These are phyloP conservation scores for Kuraishia ogatae DNA, from an alignment of 805 yeast species.

Conservation along the genomic window DNA sequence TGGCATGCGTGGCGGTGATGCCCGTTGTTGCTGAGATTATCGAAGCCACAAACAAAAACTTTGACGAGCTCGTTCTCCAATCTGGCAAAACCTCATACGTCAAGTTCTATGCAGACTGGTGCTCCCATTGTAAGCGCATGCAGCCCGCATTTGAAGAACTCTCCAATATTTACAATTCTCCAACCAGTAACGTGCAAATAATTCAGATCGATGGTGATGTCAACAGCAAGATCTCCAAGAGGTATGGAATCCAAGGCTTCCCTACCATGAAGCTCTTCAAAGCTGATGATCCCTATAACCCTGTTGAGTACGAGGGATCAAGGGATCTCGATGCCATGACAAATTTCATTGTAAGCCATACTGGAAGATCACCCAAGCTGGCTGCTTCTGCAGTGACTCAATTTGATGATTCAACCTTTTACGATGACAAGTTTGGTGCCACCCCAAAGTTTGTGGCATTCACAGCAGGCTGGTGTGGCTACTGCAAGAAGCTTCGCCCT, in stretches of 20 bases:
- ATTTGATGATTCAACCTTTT: conserved; percentile 26
- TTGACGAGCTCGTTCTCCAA: conserved; percentile 46
- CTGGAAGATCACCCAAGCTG: conserved; percentile 21
- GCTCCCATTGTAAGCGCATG: conserved; percentile 55
- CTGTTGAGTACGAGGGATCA: conserved; percentile 47
- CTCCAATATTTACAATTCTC: conserved; percentile 25
- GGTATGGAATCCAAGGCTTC: conserved; percentile 48
- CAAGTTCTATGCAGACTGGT: conserved; percentile 71
- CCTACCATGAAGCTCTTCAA: conserved; percentile 57
- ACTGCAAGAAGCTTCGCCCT: conserved; percentile 47
- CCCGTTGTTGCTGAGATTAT: conserved; percentile 23
- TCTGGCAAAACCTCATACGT: conserved; percentile 68
- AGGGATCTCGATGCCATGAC: conserved; percentile 43
- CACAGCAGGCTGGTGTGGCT: conserved; percentile 54
- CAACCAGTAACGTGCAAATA: conserved; percentile 31
- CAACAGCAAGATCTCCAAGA: conserved; percentile 39
- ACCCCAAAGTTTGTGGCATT: conserved; percentile 39
- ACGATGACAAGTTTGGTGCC: conserved; percentile 17
- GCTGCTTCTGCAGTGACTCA: conserved; percentile 14
- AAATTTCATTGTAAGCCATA: conserved; percentile 33
- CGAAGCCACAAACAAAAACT: conserved; percentile 38
- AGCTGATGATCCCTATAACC: conserved; percentile 35
- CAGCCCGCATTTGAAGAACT: conserved; percentile 47
- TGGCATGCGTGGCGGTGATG: conserved; percentile 1
- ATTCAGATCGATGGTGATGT: conserved; percentile 54